phyloP scores from a whole-genome alignment of 805 yeast genomes.

The Priceomyces melissophilus region DNA sequence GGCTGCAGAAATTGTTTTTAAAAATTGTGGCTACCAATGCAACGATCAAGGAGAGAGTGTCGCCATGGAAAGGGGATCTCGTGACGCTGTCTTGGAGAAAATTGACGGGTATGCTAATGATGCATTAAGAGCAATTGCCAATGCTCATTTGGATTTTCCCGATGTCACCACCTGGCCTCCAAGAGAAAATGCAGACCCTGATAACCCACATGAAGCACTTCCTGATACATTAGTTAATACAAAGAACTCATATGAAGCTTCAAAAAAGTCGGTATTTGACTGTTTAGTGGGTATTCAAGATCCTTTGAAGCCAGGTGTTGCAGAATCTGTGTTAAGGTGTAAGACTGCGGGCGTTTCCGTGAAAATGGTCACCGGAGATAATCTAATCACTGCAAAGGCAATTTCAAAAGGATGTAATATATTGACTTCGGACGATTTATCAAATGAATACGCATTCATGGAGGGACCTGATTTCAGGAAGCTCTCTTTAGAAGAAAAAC shows the following conservation, averaged over 20 bases:
- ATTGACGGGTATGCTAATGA: conserved; percentile 60
- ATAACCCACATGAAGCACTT: conserved; percentile 17
- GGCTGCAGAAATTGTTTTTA: conserved; percentile 85
- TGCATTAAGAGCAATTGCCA: conserved; percentile 85
- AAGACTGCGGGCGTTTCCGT: conserved; percentile 90
- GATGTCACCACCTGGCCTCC: conserved; percentile 66
- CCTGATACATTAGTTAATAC: conserved; percentile 26
- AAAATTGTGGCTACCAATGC: conserved; percentile 47
- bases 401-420: conserved; percentile 88
- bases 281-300: conserved; percentile 91
- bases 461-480: conserved; percentile 91
- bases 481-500: conserved; percentile 54
- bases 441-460: conserved; percentile 64
- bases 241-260: conserved; percentile 20
- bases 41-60: conserved; percentile 24
- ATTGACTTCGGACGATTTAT: conserved; percentile 46
- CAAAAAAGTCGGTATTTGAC: conserved; percentile 48
- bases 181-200: conserved; percentile 28
- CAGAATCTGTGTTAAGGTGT: conserved; percentile 84
- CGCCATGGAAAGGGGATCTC: conserved; percentile 26
- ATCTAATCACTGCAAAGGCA: conserved; percentile 84
- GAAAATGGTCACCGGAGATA: conserved; percentile 98
- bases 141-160: conserved; percentile 72
- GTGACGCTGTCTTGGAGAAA: conserved; percentile 29
- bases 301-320: conserved; percentile 87